A percentile compares a stretch with the other conserved stretches of the same genome.
These are phyloP conservation scores for Amylocarpus encephaloides DNA, from an alignment of 2,329 filamentous ascomycete genomes.

Conservation along the genomic window DNA sequence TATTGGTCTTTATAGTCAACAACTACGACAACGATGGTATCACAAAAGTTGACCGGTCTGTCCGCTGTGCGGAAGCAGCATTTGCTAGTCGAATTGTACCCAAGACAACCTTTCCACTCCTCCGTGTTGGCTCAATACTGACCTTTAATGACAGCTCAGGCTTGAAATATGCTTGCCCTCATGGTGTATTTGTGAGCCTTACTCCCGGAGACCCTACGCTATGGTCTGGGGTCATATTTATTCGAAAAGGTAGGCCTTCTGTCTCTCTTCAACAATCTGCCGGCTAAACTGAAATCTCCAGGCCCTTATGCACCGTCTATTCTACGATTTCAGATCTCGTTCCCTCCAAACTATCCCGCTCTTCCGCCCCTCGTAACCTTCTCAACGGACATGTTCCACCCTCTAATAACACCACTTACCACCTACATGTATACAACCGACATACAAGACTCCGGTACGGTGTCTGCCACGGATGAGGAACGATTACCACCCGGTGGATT, in stretches of 20 bases:
- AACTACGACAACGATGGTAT: slow-evolving; percentile 16
- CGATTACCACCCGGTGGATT: slow-evolving; percentile 82
- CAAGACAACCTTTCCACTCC: not conserved
- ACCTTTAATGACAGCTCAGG: slow-evolving; percentile 53
- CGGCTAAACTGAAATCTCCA: slow-evolving; percentile 32
- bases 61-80: slow-evolving; percentile 30
- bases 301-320: slow-evolving; percentile 85
- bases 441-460: slow-evolving; percentile 66
- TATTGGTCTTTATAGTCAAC: not conserved
- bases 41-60: slow-evolving; percentile 21
- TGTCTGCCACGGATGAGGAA: slow-evolving; percentile 78
- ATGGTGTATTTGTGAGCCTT: slow-evolving; percentile 80
- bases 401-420: slow-evolving; percentile 84
- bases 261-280: not conserved
- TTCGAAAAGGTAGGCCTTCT: slow-evolving; percentile 64
- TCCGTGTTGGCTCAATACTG: slow-evolving; percentile 5
- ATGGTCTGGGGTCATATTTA: slow-evolving; percentile 89
- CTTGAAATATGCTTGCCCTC: slow-evolving; percentile 74
- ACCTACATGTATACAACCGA: slow-evolving; percentile 88
- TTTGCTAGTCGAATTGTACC: slow-evolving; percentile 31
- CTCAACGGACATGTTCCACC: slow-evolving; percentile 89
- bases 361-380: slow-evolving; percentile 82
- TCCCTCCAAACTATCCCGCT: slow-evolving; percentile 72
- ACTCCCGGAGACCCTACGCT: slow-evolving; percentile 72
- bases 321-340: slow-evolving; percentile 83